Percentiles rank a stretch among this genome's conserved stretches.
phyloP scores from a whole-genome alignment of 768 basidiomycete genomes.

The Mycena sanguinolenta region DNA sequence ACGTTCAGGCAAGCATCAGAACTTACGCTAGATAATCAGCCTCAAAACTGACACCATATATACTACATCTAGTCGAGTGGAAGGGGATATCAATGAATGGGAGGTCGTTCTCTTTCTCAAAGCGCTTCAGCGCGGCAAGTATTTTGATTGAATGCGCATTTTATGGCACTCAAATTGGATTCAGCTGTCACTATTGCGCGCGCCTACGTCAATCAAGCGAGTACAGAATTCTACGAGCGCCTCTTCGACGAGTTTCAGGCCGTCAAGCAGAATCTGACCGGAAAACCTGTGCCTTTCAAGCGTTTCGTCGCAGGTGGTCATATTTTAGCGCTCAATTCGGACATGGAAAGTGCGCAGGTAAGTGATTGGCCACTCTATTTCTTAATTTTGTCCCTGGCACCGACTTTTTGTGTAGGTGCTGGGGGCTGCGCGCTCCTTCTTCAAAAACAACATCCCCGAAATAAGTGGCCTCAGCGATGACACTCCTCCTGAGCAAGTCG shows the following conservation, averaged over 20 bases:
- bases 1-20: too few relatives aligned
- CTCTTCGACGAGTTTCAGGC: constrained; percentile 27
- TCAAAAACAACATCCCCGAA: constrained; percentile 5
- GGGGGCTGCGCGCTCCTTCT: constrained; percentile 12
- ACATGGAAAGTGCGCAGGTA: constrained; percentile 30
- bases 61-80: neutral
- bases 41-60: too few relatives aligned
- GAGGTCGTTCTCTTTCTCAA: neutral
- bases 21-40: too few relatives aligned
- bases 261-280: constrained; percentile 3
- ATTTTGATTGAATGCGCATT: neutral
- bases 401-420: too few relatives aligned
- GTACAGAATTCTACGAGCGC: constrained; percentile 13
- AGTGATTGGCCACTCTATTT: too few relatives aligned
- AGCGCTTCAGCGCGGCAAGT: neutral
- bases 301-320: constrained; percentile 19
- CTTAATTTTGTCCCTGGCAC: too few relatives aligned
- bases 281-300: constrained; percentile 23
- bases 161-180: neutral
- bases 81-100: neutral
- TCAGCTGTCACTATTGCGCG: constrained; percentile 30
- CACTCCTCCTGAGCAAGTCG: constrained; percentile 4
- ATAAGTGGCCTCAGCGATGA: constrained; percentile 5
- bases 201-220: constrained; percentile 16
- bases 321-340: constrained; percentile 12